These are phyloP conservation scores for Phlyctochytrium arcticum DNA, from an alignment of 192 early-diverging fungal species.

Conservation along the genomic window DNA sequence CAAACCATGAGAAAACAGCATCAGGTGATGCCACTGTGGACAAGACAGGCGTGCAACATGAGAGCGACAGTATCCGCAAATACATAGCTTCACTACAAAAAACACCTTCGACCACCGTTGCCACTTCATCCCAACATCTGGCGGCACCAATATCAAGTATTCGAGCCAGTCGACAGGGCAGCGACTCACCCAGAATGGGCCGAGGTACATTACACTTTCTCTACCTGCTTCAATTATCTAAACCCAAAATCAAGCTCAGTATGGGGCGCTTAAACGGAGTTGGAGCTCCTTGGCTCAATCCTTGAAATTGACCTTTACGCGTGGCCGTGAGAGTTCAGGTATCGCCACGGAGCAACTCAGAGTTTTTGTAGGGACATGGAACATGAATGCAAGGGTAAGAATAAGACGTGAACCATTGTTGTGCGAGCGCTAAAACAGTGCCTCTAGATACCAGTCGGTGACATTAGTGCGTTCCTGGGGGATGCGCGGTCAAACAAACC, in stretches of 20 bases:
- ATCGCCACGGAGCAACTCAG: conserved; percentile 5
- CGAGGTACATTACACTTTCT: not conserved
- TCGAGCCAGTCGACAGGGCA: too few relatives aligned
- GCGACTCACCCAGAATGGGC: not conserved
- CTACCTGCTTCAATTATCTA: not conserved
- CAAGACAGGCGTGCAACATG: not conserved
- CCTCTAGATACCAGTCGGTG: not conserved
- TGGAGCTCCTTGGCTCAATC: not conserved
- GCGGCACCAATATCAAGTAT: too few relatives aligned
- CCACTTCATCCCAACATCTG: not conserved
- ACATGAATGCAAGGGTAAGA: conserved; percentile 35
- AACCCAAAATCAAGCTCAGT: not conserved
- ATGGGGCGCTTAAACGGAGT: not conserved
- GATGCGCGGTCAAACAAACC: not conserved
- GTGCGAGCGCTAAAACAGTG: not conserved
- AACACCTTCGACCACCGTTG: not conserved
- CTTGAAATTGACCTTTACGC: not conserved
- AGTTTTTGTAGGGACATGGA: conserved; percentile 43
- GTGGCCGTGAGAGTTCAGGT: not conserved
- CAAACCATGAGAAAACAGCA: not conserved
- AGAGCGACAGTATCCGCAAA: not conserved
- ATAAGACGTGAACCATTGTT: not conserved
- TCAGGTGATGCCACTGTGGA: not conserved
- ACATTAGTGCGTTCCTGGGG: not conserved
- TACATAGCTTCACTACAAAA: not conserved